Conservation (phyloP, 2,329 filamentous ascomycete species). For the Aspergillus oerlinghausenensis region DNA sequence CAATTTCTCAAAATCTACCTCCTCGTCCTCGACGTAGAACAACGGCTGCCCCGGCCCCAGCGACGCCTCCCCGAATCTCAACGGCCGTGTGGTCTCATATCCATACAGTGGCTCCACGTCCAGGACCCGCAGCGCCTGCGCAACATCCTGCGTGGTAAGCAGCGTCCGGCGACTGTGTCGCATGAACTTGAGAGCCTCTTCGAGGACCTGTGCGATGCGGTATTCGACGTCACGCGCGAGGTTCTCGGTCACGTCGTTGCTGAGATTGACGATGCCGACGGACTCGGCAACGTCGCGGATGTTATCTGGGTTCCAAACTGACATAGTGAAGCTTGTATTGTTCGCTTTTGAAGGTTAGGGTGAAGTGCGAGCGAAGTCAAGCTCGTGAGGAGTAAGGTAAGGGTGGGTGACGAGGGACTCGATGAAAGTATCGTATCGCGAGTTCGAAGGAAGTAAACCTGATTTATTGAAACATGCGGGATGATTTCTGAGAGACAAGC, state of each 20-base stretch:
- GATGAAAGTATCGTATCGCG: neutral
- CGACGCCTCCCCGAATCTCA: slow-evolving; percentile 90
- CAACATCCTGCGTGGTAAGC: slow-evolving; percentile 82
- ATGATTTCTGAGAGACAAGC: neutral
- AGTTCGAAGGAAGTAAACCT: neutral
- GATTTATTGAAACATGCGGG: neutral
- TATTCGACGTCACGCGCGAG: slow-evolving; percentile 94
- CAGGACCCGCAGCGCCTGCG: slow-evolving; percentile 76
- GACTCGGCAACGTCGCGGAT: slow-evolving; percentile 95
- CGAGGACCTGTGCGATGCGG: slow-evolving; percentile 84
- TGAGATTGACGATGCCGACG: slow-evolving; percentile 75
- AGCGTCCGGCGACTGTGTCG: slow-evolving; percentile 81
- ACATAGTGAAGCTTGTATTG: slow-evolving; percentile 38
- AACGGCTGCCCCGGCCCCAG: slow-evolving; percentile 89
- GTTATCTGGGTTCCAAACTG: slow-evolving; percentile 93
- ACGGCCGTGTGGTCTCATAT: slow-evolving; percentile 84
- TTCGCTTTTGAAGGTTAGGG: neutral
- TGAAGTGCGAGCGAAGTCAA: neutral
- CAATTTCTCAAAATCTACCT: slow-evolving; percentile 97
- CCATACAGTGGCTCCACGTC: slow-evolving; percentile 95
- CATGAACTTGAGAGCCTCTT: slow-evolving; percentile 96
- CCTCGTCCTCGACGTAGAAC: slow-evolving; percentile 97
- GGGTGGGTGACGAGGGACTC: neutral
- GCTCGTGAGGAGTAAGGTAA: neutral
- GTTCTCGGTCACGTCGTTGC: slow-evolving; percentile 80